phyloP scores from a whole-genome alignment of 2,329 filamentous ascomycete genomes.

The Apiospora aurea region DNA sequence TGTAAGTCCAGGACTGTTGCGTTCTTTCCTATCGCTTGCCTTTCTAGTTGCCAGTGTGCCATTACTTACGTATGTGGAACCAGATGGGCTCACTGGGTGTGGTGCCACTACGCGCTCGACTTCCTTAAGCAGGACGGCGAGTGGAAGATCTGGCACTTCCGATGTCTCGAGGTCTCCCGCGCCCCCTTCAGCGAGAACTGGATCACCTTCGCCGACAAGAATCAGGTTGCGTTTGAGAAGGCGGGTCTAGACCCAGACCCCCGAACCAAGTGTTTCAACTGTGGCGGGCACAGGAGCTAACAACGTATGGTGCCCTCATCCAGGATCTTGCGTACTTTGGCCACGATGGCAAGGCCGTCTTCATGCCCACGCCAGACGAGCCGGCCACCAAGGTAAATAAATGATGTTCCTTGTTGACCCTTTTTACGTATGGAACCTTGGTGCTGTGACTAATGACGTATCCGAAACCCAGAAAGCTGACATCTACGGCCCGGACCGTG shows the following conservation, averaged over 20 bases:
- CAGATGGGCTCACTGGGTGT: conserved; percentile 16
- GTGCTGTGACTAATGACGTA: not conserved
- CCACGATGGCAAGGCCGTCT: not conserved
- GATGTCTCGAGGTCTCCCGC: not conserved
- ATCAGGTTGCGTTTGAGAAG: not conserved
- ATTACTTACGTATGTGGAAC: not conserved
- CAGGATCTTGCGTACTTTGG: conserved; percentile 7
- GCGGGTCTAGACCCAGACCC: not conserved
- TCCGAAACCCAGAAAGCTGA: not conserved
- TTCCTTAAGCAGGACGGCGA: conserved; percentile 13
- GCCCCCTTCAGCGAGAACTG: conserved; percentile 5
- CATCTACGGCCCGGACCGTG: conserved; percentile 10
- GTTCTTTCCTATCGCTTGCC: no score
- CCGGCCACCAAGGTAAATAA: not conserved
- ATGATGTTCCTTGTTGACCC: not conserved
- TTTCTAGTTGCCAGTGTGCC: not conserved
- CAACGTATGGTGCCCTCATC: no score
- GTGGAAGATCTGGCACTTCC: conserved; percentile 19
- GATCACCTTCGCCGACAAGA: conserved; percentile 17
- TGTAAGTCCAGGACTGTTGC: not conserved
- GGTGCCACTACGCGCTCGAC: conserved; percentile 13
- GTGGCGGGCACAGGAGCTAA: not conserved
- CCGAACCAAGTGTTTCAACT: no score
- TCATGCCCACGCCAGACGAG: conserved; percentile 5
- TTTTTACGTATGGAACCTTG: not conserved